Base-by-base conservation (phyloP, 805 yeast species). In the Lipomyces yamadae region DNA sequence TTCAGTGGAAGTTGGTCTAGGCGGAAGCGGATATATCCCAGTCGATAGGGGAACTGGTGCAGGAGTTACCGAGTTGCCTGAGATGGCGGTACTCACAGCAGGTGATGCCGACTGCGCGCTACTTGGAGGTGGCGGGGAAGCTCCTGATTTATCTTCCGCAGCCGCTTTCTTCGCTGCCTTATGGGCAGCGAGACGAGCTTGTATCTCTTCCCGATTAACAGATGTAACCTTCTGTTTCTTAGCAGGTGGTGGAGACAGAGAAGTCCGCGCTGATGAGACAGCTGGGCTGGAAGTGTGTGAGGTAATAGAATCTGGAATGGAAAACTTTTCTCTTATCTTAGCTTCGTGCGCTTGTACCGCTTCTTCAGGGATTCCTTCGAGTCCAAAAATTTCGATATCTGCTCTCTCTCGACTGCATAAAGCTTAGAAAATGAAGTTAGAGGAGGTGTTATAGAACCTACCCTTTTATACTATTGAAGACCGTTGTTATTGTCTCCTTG, bases 341-440 rank as follows among this genome's bases (percentile, higher is more conserved):
- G 48, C 62, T 48, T 70, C 72, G 62, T 65, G 73, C 18, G 58
- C 68, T 33, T 60, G 60, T 6, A 72, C 56, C 24, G 71, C 74
- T 15, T 60, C 64, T 4, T 64, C 63, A 0, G 74, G 74, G 45
- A 72, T 62, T 37, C 74, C 74, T 64, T 72, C 74, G 61, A 72
- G 60, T 2, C 74, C 74, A 55, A 72, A 72, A 35, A 72, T 72
- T 50, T 72, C 74, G 18, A 72, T 53, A 48, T 65, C 61, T 2
- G 68, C 62, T 30, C 58, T 50, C 52, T 72, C 72, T 54, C 74
- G 70, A 15, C 72, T 71, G 30, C 32, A 32, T 13, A 53, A 52
- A 4, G 29, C 33, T 52, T 32, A 52, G 32, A 10, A 13, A 4
- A 52, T 32, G 55, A 52, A 52, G 4, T 13, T 18, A 5, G 24